A percentile compares a stretch with the other conserved stretches of the same genome.
Evolutionary conservation across 1,139 yeast species (phyloP).

Genomic region (Wickerhamiella infanticola): DNA sequence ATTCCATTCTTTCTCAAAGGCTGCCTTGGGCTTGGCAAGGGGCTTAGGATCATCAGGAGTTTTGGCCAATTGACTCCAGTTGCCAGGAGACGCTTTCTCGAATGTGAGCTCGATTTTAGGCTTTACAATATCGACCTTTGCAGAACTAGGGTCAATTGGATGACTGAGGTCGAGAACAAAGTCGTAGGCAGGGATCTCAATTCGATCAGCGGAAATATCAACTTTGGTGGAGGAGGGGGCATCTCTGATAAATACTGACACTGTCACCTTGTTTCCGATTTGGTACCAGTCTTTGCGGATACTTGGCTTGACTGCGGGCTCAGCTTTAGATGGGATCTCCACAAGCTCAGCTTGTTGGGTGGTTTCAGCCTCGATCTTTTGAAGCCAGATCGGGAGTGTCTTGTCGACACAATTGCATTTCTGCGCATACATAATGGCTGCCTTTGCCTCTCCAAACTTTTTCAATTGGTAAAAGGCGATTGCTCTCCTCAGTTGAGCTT

Average conservation of each 20-base stretch:
- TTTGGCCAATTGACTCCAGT: constrained; percentile 24
- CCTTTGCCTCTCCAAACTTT: constrained; percentile 33
- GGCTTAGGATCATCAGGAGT: constrained; percentile 1
- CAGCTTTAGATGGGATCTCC: not conserved
- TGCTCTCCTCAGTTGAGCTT: constrained; percentile 44
- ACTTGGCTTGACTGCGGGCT: not conserved
- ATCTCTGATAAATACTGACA: constrained; percentile 59
- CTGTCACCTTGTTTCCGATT: constrained; percentile 29
- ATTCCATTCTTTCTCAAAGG: constrained; percentile 53
- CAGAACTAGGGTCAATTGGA: constrained; percentile 33
- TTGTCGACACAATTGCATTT: constrained; percentile 32
- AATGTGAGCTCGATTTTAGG: constrained; percentile 62
- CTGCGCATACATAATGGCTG: constrained; percentile 36
- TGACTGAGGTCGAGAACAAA: constrained; percentile 33
- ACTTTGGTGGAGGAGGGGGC: constrained; percentile 36
- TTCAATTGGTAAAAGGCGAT: constrained; percentile 26
- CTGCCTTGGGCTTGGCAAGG: constrained; percentile 12
- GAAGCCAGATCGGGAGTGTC: constrained; percentile 35
- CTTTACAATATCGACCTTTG: constrained; percentile 39
- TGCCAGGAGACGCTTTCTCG: constrained; percentile 20
- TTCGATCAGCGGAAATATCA: constrained; percentile 19
- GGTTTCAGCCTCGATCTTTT: constrained; percentile 25
- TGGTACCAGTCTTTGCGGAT: constrained; percentile 15
- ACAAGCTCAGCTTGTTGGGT: not conserved
- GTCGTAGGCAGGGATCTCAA: constrained; percentile 17